Conservation (phyloP, 306 rosid genomes). For the Rosa rugosa region DNA sequence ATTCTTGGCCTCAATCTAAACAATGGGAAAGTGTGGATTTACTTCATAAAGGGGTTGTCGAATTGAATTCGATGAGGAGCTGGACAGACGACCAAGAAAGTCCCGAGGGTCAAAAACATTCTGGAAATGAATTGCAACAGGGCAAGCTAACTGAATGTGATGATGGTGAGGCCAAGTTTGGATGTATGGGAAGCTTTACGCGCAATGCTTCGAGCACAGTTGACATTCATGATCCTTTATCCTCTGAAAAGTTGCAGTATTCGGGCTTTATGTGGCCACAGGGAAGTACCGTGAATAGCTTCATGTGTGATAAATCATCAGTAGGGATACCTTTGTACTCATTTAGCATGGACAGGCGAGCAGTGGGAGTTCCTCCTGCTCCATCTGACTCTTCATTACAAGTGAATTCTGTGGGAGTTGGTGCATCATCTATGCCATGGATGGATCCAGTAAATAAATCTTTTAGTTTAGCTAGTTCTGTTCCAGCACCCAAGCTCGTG, state of each 20-base stretch:
- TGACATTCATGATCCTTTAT: conserved; percentile 61
- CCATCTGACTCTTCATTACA: conserved; percentile 80
- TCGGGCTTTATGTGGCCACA: conserved; percentile 90
- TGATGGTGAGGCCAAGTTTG: conserved; percentile 64
- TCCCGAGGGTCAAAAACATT: conserved; percentile 48
- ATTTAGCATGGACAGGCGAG: conserved; percentile 79
- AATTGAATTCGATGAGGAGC: conserved; percentile 53
- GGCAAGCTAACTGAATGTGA: conserved; percentile 61
- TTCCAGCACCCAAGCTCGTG: conserved; percentile 87
- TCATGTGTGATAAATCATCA: conserved; percentile 75
- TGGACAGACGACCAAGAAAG: conserved; percentile 70
- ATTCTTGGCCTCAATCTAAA: conserved; percentile 73
- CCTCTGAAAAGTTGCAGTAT: conserved; percentile 73
- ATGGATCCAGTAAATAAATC: conserved; percentile 82
- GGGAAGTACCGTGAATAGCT: conserved; percentile 71
- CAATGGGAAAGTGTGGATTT: conserved; percentile 85
- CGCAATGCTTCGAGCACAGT: conserved; percentile 50
- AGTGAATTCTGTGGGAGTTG: conserved; percentile 66
- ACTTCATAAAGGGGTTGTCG: conserved; percentile 67
- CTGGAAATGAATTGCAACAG: conserved; percentile 47
- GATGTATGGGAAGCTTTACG: conserved; percentile 66
- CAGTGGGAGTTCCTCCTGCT: conserved; percentile 64
- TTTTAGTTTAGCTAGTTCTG: conserved; percentile 84
- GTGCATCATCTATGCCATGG: conserved; percentile 94
- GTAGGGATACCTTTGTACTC: conserved; percentile 96